Evolutionary conservation across 768 basidiomycete species (phyloP), one percentile per base, ranked within the genome.

Genomic region (Lactarius indigo): DNA sequence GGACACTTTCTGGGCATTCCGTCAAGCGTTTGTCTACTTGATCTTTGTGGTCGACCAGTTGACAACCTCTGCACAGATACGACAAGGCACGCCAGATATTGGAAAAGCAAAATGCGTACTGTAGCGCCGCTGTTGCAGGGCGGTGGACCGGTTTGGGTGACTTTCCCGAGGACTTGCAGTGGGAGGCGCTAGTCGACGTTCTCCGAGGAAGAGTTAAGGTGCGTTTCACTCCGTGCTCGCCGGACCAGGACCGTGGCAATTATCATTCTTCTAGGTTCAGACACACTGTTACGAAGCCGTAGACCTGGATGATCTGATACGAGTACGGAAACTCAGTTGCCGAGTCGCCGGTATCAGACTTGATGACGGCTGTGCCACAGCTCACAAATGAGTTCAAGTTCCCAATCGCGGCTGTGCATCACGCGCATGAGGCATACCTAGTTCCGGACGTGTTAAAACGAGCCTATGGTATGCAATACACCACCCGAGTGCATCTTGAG

Each of bases 341-440:
- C 58, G 58, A 56, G 26, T 55, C 37, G 20, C 52, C 58, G 26
- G 18, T 42, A 60, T 59, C 17, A 33, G 3, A 35, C 33, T n/a
- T 64, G 28, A 54, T 59, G 52, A 67, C 18, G 20, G 26, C 58
- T 55, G 26, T 64, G 57, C 50, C 39, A 20, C 47, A 94, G 86
- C 81, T 97, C 59, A 87, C 92, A 41, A 92, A 96, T 74, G 95
- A 97, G 76, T 98, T 96, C 80, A 79, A 92, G 71, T 94, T 94
- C 73, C 83, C 86, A 1, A 81, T 95, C 33, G 85, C 90, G 7
- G 89, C 91, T 7, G 87, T 95, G 73, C 92, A 95, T 72, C 90
- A 92, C 73, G 95, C 94, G 9, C 88, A 92, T 63, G 94, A 96
- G 75, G 86, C 93, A 1, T 97, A 92, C 77, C 83, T 97, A n/a